Percentiles rank a stretch among this genome's conserved stretches.
phyloP scores from a whole-genome alignment of 2,329 filamentous ascomycete genomes.

The Xylariaceae sp. region DNA sequence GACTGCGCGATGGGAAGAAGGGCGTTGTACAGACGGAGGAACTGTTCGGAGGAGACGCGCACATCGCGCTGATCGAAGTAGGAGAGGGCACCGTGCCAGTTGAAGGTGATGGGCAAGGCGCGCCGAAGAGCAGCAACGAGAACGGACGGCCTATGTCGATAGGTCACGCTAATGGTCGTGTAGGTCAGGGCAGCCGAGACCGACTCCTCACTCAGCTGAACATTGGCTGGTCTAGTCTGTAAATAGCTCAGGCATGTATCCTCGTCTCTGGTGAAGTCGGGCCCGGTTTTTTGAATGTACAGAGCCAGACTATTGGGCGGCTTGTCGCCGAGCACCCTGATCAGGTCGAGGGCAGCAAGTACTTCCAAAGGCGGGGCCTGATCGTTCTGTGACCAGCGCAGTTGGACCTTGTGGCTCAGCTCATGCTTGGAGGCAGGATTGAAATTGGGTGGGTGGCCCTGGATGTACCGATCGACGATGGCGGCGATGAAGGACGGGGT shows the following conservation, averaged over 20 bases:
- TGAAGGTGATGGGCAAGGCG: constrained; percentile 60
- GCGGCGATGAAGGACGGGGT: constrained; percentile 67
- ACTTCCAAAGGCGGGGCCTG: constrained; percentile 66
- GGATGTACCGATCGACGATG: constrained; percentile 80
- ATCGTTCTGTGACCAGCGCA: constrained; percentile 64
- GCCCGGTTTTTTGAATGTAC: constrained; percentile 70
- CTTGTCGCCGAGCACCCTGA: constrained; percentile 59
- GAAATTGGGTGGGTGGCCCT: constrained; percentile 83
- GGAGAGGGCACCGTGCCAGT: constrained; percentile 68
- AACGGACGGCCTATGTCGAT: constrained; percentile 47
- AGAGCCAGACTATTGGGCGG: constrained; percentile 56
- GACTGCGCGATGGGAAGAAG: constrained; percentile 65
- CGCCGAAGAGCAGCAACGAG: constrained; percentile 61
- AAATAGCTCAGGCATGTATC: constrained; percentile 59
- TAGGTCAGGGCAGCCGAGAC: constrained; percentile 76
- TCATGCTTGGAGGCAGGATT: constrained; percentile 71
- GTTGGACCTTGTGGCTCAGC: constrained; percentile 60
- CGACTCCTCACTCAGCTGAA: constrained; percentile 74
- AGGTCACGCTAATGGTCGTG: constrained; percentile 54
- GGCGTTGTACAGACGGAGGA: constrained; percentile 75
- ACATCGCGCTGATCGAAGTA: constrained; percentile 78
- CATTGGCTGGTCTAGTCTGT: constrained; percentile 46
- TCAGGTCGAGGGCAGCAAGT: constrained; percentile 65
- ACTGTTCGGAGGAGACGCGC: constrained; percentile 73
- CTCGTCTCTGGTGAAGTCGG: constrained; percentile 69